A percentile compares a stretch with the other conserved stretches of the same genome.
These are phyloP conservation scores for Themeda triandra DNA, from an alignment of 176 grass and related monocot species.

Conservation along the genomic window DNA sequence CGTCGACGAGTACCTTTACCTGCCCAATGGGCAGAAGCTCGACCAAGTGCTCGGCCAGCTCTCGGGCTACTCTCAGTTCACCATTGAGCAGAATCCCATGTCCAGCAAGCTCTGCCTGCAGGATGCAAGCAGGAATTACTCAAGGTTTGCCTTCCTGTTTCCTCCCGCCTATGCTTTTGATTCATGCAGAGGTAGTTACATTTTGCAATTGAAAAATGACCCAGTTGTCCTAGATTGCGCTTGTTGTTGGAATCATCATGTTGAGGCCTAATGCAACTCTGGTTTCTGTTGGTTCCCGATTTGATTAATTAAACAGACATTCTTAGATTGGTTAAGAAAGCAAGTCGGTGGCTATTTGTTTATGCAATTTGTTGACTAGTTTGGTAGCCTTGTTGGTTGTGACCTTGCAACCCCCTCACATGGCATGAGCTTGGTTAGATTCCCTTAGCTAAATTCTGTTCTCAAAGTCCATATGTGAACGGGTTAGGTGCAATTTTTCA, in stretches of 20 bases:
- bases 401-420: background rate
- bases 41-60: constrained; percentile 53
- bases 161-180: background rate
- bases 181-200: background rate
- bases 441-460: constrained; percentile 10
- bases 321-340: constrained; percentile 5
- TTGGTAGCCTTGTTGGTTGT: constrained; percentile 6
- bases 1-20: constrained; percentile 81
- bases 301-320: constrained; percentile 21
- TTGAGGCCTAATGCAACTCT: background rate
- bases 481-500: background rate
- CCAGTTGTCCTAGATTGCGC: constrained; percentile 2
- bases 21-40: constrained; percentile 53
- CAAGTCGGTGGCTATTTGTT: constrained; percentile 7
- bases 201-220: constrained; percentile 17
- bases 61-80: constrained; percentile 67
- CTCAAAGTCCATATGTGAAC: background rate
- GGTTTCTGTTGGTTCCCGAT: background rate
- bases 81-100: constrained; percentile 93
- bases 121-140: constrained; percentile 48
- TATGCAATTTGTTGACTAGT: constrained; percentile 16
- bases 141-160: constrained; percentile 32
- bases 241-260: background rate
- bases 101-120: constrained; percentile 77
- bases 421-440: background rate